Evolutionary conservation across 192 early-diverging fungal genomes (phyloP).

Genomic region (Entophlyctis luteolus): DNA sequence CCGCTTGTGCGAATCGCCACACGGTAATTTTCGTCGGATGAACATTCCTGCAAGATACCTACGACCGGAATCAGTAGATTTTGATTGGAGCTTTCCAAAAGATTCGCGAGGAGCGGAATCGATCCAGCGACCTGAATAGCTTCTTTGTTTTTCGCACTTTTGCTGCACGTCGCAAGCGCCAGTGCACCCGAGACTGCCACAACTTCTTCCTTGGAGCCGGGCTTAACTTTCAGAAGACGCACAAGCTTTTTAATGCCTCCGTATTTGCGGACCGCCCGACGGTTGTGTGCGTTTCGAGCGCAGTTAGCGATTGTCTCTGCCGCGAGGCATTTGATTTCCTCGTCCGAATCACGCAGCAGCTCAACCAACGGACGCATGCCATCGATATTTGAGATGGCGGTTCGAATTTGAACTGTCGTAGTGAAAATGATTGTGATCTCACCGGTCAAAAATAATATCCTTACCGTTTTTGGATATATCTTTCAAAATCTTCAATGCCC

Average conservation of each 20-base stretch:
- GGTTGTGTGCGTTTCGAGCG: constrained; percentile 60
- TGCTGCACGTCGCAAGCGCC: constrained; percentile 56
- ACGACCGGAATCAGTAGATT: constrained; percentile 60
- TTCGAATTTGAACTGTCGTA: constrained; percentile 48
- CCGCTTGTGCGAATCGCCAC: constrained; percentile 54
- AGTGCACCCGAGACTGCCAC: constrained; percentile 58
- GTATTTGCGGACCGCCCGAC: constrained; percentile 52
- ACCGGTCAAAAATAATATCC: neutral
- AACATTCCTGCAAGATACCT: constrained; percentile 61
- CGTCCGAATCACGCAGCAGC: constrained; percentile 49
- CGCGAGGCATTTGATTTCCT: constrained; percentile 60
- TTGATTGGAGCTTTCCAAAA: constrained; percentile 57
- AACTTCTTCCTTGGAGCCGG: constrained; percentile 37
- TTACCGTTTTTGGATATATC: constrained; percentile 58
- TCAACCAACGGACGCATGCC: constrained; percentile 62
- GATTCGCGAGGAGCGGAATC: constrained; percentile 57
- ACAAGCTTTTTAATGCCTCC: constrained; percentile 60
- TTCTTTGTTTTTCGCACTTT: constrained; percentile 61
- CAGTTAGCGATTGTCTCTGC: constrained; percentile 64
- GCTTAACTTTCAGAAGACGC: constrained; percentile 47
- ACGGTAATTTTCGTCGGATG: constrained; percentile 57
- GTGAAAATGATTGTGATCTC: neutral
- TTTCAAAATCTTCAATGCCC: constrained; percentile 57
- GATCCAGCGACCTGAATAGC: constrained; percentile 57
- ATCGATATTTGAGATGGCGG: constrained; percentile 55